Conservation (phyloP, 164 flowering plant genomes). For the Annona cherimola region DNA sequence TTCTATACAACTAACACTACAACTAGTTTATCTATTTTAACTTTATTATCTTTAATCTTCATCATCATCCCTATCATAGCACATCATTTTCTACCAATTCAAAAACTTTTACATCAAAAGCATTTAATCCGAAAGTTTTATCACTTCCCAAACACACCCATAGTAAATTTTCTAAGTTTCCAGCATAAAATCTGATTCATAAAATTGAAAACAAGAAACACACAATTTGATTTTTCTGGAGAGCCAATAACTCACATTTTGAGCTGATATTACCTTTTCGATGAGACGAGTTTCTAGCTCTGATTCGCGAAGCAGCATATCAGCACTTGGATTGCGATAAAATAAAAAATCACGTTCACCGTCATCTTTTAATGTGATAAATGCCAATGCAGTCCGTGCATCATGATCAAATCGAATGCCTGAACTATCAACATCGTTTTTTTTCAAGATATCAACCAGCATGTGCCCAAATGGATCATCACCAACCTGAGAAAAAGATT, state of each 20-base stretch:
- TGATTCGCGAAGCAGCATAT: conserved; percentile 36
- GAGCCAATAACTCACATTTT: too few relatives aligned
- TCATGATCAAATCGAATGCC: conserved; percentile 33
- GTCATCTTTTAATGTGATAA: conserved; percentile 34
- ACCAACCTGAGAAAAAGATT: conserved; percentile 29
- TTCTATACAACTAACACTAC: too few relatives aligned
- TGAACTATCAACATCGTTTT: conserved; percentile 30
- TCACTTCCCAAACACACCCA: background rate
- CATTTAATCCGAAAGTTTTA: too few relatives aligned
- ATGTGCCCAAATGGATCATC: conserved; percentile 46
- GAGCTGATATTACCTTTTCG: background rate
- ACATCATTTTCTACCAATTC: background rate
- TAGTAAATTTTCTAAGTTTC: background rate
- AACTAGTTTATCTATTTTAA: too few relatives aligned
- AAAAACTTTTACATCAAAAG: too few relatives aligned
- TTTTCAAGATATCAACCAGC: conserved; percentile 37
- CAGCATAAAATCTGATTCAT: background rate
- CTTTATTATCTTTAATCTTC: too few relatives aligned
- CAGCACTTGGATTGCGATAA: conserved; percentile 45
- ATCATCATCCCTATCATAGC: background rate
- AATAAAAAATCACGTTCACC: conserved; percentile 52
- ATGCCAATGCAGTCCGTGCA: conserved; percentile 48
- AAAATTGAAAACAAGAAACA: background rate
- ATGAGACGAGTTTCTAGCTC: conserved; percentile 32
- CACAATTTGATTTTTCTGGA: too few relatives aligned